These are phyloP conservation scores for Russula vinacea DNA, from an alignment of 768 basidiomycete genomes.

Conservation along the genomic window DNA sequence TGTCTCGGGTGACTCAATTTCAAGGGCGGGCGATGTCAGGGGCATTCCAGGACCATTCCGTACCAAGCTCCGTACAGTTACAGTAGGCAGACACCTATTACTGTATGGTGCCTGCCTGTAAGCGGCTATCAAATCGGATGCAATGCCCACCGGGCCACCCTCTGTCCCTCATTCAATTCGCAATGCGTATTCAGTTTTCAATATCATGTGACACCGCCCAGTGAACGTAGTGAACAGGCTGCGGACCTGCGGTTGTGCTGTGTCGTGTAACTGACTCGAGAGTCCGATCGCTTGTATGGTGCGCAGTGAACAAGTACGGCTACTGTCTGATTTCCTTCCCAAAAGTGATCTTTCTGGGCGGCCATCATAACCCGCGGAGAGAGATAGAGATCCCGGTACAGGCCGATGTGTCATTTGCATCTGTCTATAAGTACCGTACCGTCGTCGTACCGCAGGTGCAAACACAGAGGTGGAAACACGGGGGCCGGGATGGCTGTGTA, in stretches of 20 bases:
- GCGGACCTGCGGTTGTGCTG: background rate
- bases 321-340: constrained; percentile 1
- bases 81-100: background rate
- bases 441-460: background rate
- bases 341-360: constrained; percentile 3
- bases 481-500: background rate
- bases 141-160: background rate
- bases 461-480: background rate
- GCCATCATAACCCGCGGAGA: constrained; percentile 8
- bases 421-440: no score
- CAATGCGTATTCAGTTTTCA: no score
- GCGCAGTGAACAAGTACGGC: background rate
- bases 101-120: background rate
- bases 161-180: no score
- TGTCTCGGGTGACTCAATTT: background rate
- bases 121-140: background rate
- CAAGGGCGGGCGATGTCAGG: background rate
- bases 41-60: background rate
- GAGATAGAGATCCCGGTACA: background rate
- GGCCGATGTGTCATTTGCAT: background rate
- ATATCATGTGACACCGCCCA: background rate
- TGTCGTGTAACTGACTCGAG: background rate
- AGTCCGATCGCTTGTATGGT: background rate
- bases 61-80: background rate
- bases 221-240: no score